A percentile compares a stretch with the other conserved stretches of the same genome.
Conservation (phyloP, 257 asterid genomes). For the Penstemon newberryi region DNA sequence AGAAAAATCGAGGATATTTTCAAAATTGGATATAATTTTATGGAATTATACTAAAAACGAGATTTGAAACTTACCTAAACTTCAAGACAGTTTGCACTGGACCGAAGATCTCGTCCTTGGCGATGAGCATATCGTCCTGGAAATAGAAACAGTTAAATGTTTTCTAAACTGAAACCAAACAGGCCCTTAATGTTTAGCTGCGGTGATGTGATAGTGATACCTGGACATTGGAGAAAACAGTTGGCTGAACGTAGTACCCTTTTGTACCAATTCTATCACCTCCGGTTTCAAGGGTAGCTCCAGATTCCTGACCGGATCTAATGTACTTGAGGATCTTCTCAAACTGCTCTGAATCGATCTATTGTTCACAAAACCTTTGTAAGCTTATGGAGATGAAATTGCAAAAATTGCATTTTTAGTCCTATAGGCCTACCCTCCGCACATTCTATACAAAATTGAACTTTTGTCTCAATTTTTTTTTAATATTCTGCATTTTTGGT, state of each 20-base stretch:
- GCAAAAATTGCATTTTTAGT: too few relatives aligned
- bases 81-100: conserved; percentile 88
- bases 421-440: too few relatives aligned
- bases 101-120: conserved; percentile 91
- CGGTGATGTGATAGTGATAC: conserved; percentile 33
- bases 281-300: conserved; percentile 90
- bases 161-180: too few relatives aligned
- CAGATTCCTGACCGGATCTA: conserved; percentile 59
- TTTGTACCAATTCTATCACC: conserved; percentile 61
- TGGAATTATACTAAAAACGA: neutral
- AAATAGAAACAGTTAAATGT: neutral
- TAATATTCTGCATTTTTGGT: too few relatives aligned
- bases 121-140: conserved; percentile 88
- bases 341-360: conserved; percentile 77
- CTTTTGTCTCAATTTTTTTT: too few relatives aligned
- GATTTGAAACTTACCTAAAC: conserved; percentile 50
- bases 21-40: too few relatives aligned
- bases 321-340: conserved; percentile 72
- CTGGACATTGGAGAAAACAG: conserved; percentile 86
- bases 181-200: neutral
- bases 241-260: conserved; percentile 85
- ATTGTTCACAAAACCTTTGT: conserved; percentile 19
- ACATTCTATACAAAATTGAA: too few relatives aligned
- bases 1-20: neutral
- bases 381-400: conserved; percentile 19